Base-by-base conservation (phyloP, 176 grass and related monocot species). In the Lolium rigidum region DNA sequence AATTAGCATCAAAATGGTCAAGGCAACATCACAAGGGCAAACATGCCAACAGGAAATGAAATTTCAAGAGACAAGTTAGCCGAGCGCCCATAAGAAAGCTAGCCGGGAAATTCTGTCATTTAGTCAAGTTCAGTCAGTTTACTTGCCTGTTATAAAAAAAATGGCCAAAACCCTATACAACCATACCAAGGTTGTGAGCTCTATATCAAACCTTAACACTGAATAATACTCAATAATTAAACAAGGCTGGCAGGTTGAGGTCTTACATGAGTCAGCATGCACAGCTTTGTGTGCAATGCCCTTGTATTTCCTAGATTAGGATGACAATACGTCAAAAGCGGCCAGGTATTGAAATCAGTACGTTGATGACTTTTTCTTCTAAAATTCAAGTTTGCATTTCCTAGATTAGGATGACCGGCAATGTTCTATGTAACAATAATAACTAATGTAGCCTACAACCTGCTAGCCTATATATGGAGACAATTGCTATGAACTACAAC, bases 211-310 rank as follows among this genome's bases (percentile, higher is more conserved):
- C 78, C 43, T 52, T 70, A 86, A 82, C 47, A 26, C 38, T 47
- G 10, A 82, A 80, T 12, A 48, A 72, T 50, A 66, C 48, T 67
- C 35, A 62, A 55, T 2, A 62, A 86, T 44, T 54, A 58, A 86
- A 82, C n/a, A 65, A 69, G 62, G 7, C 63, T 65, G 66, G 31
- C n/a, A 80, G 75, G 60, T 49, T 39, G 82, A 69, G 77, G n/a
- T 76, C 61, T 79, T 79, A 74, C 80, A 79, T 90, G 74, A 35
- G 79, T 79, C 54, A 83, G 73, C n/a, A 26, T 68, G 58, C 76
- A 70, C 79, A 61, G 52, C 14, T 84, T 87, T 84, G 67, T 47
- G 80, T 74, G 24, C n/a, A 63, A 81, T 85, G 83, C 38, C 82
- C 77, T 86, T 75, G 72, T 54, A 35, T 35, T 35, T 35, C 31